phyloP scores from a whole-genome alignment of 306 rosid species.

The Prinsepia uniflora region DNA sequence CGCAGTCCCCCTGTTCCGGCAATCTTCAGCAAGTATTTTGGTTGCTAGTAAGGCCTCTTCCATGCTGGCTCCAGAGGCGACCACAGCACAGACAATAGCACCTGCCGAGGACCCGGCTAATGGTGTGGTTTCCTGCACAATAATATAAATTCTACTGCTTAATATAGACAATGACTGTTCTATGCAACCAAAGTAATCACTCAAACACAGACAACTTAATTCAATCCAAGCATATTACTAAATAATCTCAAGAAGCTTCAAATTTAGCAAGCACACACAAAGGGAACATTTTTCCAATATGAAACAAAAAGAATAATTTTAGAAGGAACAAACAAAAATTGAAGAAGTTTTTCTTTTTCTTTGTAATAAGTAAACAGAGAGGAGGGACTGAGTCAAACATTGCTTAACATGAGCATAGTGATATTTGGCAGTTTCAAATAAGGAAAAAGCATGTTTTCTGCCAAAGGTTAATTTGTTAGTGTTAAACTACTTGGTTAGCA shows the following conservation, averaged over 20 bases:
- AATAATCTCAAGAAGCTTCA: background rate
- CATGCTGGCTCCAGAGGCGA: constrained; percentile 92
- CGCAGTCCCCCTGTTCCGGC: constrained; percentile 82
- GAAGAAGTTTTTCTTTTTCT: too few species aligned
- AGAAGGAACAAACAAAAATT: too few species aligned
- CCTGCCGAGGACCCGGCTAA: constrained; percentile 99
- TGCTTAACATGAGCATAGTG: too few species aligned
- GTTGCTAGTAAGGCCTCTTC: constrained; percentile 74
- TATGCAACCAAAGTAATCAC: background rate
- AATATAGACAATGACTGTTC: background rate
- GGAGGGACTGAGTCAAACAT: too few species aligned
- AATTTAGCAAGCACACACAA: constrained; percentile 1
- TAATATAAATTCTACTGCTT: constrained; percentile 10
- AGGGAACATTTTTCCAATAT: background rate
- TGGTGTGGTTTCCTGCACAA: constrained; percentile 80
- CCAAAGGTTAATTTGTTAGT: too few species aligned
- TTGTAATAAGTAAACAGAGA: too few species aligned
- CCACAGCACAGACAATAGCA: constrained; percentile 87
- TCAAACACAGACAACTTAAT: background rate
- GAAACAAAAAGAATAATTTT: background rate
- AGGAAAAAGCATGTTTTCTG: too few species aligned
- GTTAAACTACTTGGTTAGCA: too few species aligned
- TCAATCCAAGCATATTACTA: background rate
- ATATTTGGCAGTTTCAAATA: too few species aligned
- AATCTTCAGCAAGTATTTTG: constrained; percentile 85